These are phyloP conservation scores for Globisporangium carolinianum DNA, from an alignment of 352 stramenopile species.

Conservation along the genomic window DNA sequence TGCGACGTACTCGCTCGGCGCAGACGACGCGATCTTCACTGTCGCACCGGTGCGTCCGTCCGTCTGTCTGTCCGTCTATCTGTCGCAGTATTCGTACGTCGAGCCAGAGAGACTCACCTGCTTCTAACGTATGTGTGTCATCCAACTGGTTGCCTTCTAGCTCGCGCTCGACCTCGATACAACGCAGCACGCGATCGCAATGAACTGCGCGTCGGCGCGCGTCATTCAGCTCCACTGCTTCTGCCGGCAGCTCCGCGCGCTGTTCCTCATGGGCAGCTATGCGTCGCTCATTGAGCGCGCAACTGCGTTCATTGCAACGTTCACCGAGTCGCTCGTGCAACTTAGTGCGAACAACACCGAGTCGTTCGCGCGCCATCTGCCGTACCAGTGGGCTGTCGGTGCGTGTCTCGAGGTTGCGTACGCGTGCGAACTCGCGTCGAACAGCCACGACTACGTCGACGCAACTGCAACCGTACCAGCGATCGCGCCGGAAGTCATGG, in stretches of 20 bases:
- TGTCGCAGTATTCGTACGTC: no score
- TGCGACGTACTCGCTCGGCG: constrained; percentile 16
- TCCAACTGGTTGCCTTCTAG: constrained; percentile 14
- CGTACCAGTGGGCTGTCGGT: constrained; percentile 62
- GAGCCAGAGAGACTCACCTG: no score
- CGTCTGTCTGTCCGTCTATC: not conserved
- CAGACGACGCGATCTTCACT: constrained; percentile 46
- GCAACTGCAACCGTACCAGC: constrained; percentile 37
- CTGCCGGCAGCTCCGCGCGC: constrained; percentile 62
- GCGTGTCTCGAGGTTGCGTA: constrained; percentile 74
- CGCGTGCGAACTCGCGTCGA: constrained; percentile 71
- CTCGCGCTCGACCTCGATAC: constrained; percentile 46
- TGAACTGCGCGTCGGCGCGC: constrained; percentile 38
- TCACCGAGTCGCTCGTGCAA: constrained; percentile 30
- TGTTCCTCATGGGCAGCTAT: constrained; percentile 71
- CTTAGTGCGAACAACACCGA: constrained; percentile 13
- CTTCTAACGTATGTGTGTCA: no score
- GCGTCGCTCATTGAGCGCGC: constrained; percentile 49
- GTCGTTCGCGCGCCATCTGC: constrained; percentile 32
- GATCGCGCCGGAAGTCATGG: constrained; percentile 57
- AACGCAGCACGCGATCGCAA: constrained; percentile 45
- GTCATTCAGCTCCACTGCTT: constrained; percentile 74
- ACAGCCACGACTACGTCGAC: constrained; percentile 42
- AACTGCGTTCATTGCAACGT: constrained; percentile 46
- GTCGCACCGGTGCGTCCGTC: constrained; percentile 38